These are phyloP conservation scores for Oryza meridionalis DNA, from an alignment of 176 grass and related monocot species.

Conservation along the genomic window DNA sequence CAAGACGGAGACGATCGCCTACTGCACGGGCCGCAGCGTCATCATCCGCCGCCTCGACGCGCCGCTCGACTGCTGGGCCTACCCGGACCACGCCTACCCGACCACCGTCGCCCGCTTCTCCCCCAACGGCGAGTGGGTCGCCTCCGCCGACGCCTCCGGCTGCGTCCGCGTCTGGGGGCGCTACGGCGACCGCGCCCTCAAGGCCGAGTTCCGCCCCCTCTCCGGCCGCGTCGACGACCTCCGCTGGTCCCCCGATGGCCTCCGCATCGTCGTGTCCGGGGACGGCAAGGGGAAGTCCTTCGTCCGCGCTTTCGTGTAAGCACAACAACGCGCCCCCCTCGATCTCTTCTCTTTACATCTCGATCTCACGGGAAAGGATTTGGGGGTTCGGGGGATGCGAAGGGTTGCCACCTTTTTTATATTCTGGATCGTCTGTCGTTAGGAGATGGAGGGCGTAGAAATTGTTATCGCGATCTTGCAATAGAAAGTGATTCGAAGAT, in stretches of 20 bases:
- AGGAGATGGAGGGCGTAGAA: not conserved
- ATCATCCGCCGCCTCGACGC: constrained; percentile 80
- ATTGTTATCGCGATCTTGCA: not conserved
- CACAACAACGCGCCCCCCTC: not conserved
- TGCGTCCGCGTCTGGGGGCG: constrained; percentile 85
- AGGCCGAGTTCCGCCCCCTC: constrained; percentile 90
- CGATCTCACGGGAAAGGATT: constrained; percentile 21
- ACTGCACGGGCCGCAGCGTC: constrained; percentile 84
- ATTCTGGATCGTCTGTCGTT: not conserved
- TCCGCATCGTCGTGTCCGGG: constrained; percentile 84
- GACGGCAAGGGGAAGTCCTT: constrained; percentile 94
- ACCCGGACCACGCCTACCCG: constrained; percentile 88
- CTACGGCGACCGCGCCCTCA: constrained; percentile 86
- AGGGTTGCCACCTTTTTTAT: not conserved
- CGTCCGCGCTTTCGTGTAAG: constrained; percentile 93
- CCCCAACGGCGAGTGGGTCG: constrained; percentile 97
- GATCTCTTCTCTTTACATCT: constrained; percentile 12
- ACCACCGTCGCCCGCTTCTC: constrained; percentile 90
- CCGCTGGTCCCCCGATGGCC: constrained; percentile 91
- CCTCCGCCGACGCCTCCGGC: constrained; percentile 86
- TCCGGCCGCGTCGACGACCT: constrained; percentile 93
- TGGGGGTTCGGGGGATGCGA: constrained; percentile 4
- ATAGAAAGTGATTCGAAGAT: not conserved
- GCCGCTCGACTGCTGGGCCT: constrained; percentile 68
- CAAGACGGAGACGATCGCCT: constrained; percentile 69